Evolutionary conservation across 192 early-diverging fungal species (phyloP), one percentile per base, ranked within the genome.

Genomic region (Coemansia brasiliensis): DNA sequence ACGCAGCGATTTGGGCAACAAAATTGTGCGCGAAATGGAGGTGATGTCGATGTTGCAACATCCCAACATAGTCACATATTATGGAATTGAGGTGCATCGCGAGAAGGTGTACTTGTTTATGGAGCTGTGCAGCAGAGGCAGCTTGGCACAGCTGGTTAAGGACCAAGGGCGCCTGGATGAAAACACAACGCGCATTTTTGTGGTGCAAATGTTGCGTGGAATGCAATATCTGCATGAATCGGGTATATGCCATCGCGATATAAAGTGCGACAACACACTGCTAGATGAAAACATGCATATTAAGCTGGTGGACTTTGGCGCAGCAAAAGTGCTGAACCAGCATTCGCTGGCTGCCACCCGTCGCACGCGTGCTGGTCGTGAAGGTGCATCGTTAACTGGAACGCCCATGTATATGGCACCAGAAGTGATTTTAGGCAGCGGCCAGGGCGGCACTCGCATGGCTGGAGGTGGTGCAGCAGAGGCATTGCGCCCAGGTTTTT

Each of bases 251-350:
- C 96, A 98, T 63, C 85, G 94, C 54, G 91, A 92, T 53, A 86
- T 92, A 45, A 92, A 92, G 48, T 89, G 90, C 25, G 91, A 91
- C 64, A 90, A 96, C 76, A 87, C 94, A 43, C 67, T 94, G 27
- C 65, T 95, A 37, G 90, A 91, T 61, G 84, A 90, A 53, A 54
- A 79, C 21, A 92, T 89, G 21, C 82, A 79, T 13, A 82, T 95
- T 62, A 94, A 94, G 70, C 83, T 92, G 67, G 88, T 91, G 3
- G 92, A 94, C 52, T 95, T 95, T 81, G 94, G 94, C 25, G 92
- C 92, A 5, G 90, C 92, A 32, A 94, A 94, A 74, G 86, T 93
- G 41, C 75, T 92, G 40, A 87, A 86, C 49, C 85, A 89, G 57
- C 86, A 89, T 26, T 86, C 67, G 32, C 52, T 64, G 4, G 75